These are phyloP conservation scores for Lactarius psammicola DNA, from an alignment of 768 basidiomycete genomes.

Conservation along the genomic window DNA sequence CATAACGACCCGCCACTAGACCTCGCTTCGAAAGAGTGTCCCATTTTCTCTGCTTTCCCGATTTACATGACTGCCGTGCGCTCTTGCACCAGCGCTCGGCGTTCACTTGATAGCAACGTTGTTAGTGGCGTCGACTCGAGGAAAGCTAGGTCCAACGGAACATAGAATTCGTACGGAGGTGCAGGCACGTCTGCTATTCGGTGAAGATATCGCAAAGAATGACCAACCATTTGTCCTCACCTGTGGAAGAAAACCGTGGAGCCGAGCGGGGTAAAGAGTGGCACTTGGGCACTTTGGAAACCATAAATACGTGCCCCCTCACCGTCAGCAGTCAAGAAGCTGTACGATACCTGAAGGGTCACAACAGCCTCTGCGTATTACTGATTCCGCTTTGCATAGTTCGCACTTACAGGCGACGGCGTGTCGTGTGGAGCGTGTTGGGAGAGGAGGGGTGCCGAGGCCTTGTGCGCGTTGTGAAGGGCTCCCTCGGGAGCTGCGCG, in stretches of 20 bases:
- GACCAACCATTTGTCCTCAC: not conserved
- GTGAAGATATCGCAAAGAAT: not conserved
- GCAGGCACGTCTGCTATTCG: not conserved
- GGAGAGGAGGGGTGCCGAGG: too few relatives aligned
- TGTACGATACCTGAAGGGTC: not conserved
- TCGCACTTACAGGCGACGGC: not conserved
- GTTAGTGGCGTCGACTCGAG: not conserved
- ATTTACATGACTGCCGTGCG: not conserved
- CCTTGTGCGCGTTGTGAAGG: too few relatives aligned
- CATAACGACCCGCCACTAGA: slow-evolving; percentile 19
- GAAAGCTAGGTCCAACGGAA: not conserved
- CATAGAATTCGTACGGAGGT: not conserved
- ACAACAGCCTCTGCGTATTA: too few relatives aligned
- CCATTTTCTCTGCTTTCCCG: slow-evolving; percentile 8
- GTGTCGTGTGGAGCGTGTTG: too few relatives aligned
- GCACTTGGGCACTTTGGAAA: too few relatives aligned
- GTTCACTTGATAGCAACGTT: not conserved
- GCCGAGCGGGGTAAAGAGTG: not conserved
- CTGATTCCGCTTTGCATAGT: not conserved
- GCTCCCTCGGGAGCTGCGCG: too few relatives aligned
- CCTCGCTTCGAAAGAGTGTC: slow-evolving; percentile 12
- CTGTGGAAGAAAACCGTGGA: not conserved
- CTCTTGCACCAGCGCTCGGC: not conserved
- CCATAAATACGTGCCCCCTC: not conserved
- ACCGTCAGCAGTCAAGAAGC: not conserved